Conservation (phyloP, 345 rosid species). For the Ceriops decandra region DNA sequence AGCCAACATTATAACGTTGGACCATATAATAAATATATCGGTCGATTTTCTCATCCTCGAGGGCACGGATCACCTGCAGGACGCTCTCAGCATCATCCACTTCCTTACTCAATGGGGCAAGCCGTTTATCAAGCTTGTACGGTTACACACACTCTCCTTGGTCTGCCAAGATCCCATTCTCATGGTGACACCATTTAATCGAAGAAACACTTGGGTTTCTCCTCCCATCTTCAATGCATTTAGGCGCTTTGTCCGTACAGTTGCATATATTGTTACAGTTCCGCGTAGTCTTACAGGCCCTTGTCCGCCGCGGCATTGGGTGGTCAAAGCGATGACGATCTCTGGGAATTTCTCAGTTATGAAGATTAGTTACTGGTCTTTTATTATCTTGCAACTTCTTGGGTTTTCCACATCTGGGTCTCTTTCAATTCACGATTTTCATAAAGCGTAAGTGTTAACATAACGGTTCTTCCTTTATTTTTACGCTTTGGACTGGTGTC, state of each 20-base stretch:
- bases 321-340: conserved; percentile 25
- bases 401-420: conserved; percentile 48
- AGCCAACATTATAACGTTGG: neutral
- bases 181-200: conserved; percentile 14
- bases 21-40: too few relatives aligned
- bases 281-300: neutral
- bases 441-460: conserved; percentile 65
- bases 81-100: neutral
- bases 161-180: conserved; percentile 38
- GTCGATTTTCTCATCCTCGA: neutral
- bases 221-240: conserved; percentile 17
- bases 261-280: neutral
- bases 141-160: conserved; percentile 38
- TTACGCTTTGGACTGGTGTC: conserved; percentile 2
- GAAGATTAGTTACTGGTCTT: conserved; percentile 43
- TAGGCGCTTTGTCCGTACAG: conserved; percentile 11
- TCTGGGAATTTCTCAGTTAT: conserved; percentile 30
- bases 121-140: conserved; percentile 34
- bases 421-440: conserved; percentile 51
- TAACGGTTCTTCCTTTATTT: neutral
- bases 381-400: conserved; percentile 35
- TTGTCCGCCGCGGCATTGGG: conserved; percentile 27
- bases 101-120: too few relatives aligned
- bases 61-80: conserved; percentile 25
- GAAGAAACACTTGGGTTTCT: neutral